phyloP scores from a whole-genome alignment of 139 green algal genomes.

The Chlamydomonas incerta region DNA sequence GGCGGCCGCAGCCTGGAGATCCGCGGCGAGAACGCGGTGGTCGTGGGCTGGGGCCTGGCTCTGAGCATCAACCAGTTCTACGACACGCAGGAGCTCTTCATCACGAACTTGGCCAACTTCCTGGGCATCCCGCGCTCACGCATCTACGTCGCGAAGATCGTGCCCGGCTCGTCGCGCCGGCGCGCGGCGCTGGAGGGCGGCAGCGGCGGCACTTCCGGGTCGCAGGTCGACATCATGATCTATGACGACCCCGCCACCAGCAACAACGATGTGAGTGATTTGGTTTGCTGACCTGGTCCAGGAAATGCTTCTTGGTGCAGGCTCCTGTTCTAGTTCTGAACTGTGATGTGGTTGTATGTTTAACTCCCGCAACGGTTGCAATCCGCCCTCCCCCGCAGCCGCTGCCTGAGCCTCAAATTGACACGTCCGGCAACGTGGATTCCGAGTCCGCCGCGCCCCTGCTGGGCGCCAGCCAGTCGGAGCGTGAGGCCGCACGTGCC shows the following conservation, averaged over 20 bases:
- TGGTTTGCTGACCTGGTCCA: too few species aligned
- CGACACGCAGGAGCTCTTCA: slow-evolving; percentile 7
- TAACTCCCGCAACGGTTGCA: not conserved
- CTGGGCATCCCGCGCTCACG: not conserved
- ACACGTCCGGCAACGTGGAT: slow-evolving; percentile 1
- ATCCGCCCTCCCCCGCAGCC: not conserved
- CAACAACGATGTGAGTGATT: not conserved
- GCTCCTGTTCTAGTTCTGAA: not conserved
- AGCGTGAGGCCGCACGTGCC: not conserved
- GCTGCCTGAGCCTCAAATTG: not conserved
- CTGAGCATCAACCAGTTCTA: slow-evolving; percentile 39
- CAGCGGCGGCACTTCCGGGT: too few species aligned
- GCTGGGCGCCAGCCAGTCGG: not conserved
- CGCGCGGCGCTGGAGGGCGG: not conserved
- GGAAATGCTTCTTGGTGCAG: not conserved
- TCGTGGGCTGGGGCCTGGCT: slow-evolving; percentile 29
- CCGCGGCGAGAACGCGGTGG: slow-evolving; percentile 43
- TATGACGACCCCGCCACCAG: not conserved
- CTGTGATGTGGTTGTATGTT: not conserved
- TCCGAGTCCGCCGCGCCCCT: not conserved
- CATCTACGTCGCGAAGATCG: slow-evolving; percentile 19
- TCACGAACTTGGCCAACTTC: not conserved
- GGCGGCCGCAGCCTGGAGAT: slow-evolving; percentile 38
- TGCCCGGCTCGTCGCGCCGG: not conserved
- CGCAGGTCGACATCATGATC: not conserved